phyloP scores from a whole-genome alignment of 208 protist species.

The Phytomonas francai region DNA sequence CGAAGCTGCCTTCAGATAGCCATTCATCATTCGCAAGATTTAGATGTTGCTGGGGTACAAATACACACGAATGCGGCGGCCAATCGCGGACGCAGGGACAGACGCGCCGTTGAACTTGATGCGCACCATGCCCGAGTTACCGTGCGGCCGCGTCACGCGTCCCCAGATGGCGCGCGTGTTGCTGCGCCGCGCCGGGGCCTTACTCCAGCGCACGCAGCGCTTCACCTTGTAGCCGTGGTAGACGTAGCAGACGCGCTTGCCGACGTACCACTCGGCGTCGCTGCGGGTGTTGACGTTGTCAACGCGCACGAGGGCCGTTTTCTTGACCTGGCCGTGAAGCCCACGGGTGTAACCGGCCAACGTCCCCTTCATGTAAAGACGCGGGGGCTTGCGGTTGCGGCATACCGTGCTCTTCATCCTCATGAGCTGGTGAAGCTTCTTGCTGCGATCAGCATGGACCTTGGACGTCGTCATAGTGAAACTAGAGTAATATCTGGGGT shows the following conservation, averaged over 20 bases:
- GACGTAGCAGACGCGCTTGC: constrained; percentile 98
- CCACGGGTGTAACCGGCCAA: constrained; percentile 86
- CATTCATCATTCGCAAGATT: constrained; percentile 13
- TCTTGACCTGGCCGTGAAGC: constrained; percentile 90
- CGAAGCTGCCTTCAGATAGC: neutral
- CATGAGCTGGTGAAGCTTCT: constrained; percentile 85
- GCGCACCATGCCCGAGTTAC: constrained; percentile 95
- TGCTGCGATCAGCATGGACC: constrained; percentile 81
- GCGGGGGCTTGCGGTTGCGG: constrained; percentile 77
- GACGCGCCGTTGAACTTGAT: constrained; percentile 95
- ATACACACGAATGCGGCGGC: constrained; percentile 95
- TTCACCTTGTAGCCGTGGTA: constrained; percentile 95
- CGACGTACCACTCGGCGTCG: constrained; percentile 97
- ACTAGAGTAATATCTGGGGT: neutral
- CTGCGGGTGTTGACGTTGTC: constrained; percentile 95
- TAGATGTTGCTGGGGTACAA: constrained; percentile 97
- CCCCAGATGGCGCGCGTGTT: constrained; percentile 97
- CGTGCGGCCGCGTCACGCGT: constrained; percentile 95
- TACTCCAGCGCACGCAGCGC: constrained; percentile 86
- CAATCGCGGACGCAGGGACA: constrained; percentile 95
- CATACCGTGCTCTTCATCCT: constrained; percentile 83
- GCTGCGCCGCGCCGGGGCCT: constrained; percentile 84
- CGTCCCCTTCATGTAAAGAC: constrained; percentile 91
- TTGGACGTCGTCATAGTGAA: constrained; percentile 50
- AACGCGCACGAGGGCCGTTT: constrained; percentile 93